These are phyloP conservation scores for Prunus fruticosa DNA, from an alignment of 306 rosid genomes.

Conservation along the genomic window DNA sequence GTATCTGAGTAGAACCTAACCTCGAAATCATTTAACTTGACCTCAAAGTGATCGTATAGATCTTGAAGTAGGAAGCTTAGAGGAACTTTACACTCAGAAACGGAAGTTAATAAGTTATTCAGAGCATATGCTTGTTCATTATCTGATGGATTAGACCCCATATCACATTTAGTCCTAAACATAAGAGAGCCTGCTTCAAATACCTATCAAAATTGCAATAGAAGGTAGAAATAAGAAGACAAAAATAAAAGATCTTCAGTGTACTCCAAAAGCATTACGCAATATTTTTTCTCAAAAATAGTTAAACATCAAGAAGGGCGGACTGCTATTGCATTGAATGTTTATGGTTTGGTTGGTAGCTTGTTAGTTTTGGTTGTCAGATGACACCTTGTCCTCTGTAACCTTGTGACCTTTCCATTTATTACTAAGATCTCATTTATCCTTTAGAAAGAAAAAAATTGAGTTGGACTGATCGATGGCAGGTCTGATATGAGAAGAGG, in stretches of 20 bases:
- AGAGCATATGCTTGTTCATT: constrained; percentile 31
- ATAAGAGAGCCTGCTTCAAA: constrained; percentile 48
- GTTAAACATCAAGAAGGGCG: neutral
- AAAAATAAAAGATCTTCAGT: neutral
- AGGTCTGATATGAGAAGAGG: too few species aligned
- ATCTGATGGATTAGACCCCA: constrained; percentile 36
- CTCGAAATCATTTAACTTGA: constrained; percentile 64
- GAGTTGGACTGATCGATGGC: too few species aligned
- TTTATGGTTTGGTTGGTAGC: too few species aligned
- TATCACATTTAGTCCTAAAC: constrained; percentile 38
- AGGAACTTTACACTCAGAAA: constrained; percentile 25
- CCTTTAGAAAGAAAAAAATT: too few species aligned
- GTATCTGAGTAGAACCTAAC: constrained; percentile 40
- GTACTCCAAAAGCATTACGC: neutral
- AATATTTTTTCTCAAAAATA: too few species aligned
- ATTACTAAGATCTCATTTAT: too few species aligned
- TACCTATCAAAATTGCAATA: constrained; percentile 45
- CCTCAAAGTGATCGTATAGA: constrained; percentile 57
- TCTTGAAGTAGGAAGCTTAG: constrained; percentile 46
- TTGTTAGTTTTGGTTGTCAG: too few species aligned
- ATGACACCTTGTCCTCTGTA: too few species aligned
- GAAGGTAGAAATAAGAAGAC: constrained; percentile 6
- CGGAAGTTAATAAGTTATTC: constrained; percentile 46
- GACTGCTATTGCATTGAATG: too few species aligned
- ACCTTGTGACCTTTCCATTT: too few species aligned